phyloP scores from a whole-genome alignment of 176 grass and related monocot genomes.

The Phoenix dactylifera region DNA sequence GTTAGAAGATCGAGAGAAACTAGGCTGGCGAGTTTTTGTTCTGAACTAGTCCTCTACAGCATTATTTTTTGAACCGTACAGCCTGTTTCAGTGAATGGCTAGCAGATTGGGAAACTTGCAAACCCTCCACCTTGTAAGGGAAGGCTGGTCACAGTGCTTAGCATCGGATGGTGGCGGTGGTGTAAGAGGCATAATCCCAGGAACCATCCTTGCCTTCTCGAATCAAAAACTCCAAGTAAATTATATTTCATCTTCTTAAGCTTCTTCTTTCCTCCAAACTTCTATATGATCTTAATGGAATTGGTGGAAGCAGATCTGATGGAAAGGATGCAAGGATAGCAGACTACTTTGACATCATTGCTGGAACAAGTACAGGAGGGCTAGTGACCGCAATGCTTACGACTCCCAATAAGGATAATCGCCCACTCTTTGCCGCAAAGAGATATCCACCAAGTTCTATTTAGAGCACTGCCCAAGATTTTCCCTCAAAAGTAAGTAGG shows the following conservation, averaged over 20 bases:
- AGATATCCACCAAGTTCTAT: conserved; percentile 12
- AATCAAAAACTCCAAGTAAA: conserved; percentile 58
- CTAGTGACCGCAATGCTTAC: conserved; percentile 11
- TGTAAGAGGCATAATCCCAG: conserved; percentile 61
- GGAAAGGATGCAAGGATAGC: conserved; percentile 15
- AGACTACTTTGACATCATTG: no score
- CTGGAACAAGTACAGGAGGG: no score
- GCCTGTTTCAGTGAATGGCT: neutral
- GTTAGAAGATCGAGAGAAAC: no score
- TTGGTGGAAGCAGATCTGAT: conserved; percentile 7
- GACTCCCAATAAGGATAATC: conserved; percentile 3
- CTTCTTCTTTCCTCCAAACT: no score
- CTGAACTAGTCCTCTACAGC: no score
- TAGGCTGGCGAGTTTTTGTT: no score
- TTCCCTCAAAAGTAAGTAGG: conserved; percentile 10
- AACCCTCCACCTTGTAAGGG: conserved; percentile 23
- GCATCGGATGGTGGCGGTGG: conserved; percentile 71
- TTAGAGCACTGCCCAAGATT: conserved; percentile 8
- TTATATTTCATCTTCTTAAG: neutral
- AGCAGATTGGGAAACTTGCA: neutral
- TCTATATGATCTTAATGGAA: no score
- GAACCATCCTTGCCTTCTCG: conserved; percentile 44
- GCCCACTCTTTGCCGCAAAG: conserved; percentile 7
- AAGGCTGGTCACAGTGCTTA: conserved; percentile 47
- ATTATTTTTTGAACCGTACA: no score